These are phyloP conservation scores for Chenopodium formosanum DNA, from an alignment of 148 eudicot species.

Conservation along the genomic window DNA sequence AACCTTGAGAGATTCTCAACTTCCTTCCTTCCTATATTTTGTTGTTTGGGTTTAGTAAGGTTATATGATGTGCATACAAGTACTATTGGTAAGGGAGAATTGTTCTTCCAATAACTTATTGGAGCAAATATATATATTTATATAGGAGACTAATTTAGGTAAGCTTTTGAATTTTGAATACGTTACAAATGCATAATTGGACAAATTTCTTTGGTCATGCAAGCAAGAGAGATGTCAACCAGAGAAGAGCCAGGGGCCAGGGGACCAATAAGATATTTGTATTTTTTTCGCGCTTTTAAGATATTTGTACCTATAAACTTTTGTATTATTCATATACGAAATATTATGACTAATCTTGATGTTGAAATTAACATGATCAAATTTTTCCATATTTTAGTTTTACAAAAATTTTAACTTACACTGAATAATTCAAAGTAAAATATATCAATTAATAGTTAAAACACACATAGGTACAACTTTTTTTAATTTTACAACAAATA, in stretches of 20 bases:
- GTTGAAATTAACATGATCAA: no score
- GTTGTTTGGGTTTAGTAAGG: background rate
- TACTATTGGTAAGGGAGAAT: background rate
- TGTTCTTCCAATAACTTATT: background rate
- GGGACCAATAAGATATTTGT: background rate
- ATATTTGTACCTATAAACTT: no score
- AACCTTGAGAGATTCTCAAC: background rate
- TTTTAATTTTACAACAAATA: no score
- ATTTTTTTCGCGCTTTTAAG: no score
- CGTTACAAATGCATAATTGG: no score
- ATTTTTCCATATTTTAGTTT: no score
- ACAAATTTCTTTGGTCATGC: background rate
- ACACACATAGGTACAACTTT: no score
- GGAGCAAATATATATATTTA: background rate
- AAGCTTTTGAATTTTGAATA: background rate
- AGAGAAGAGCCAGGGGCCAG: background rate
- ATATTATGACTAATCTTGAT: no score
- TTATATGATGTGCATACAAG: background rate
- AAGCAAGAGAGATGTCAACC: background rate
- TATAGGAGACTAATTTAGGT: conserved; percentile 1
- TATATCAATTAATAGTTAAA: no score
- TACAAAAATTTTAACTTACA: no score
- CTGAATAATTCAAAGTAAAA: no score
- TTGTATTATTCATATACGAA: no score
- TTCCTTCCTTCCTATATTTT: background rate